phyloP scores from a whole-genome alignment of 2,329 filamentous ascomycete species.

The Pyrenophora seminiperda region DNA sequence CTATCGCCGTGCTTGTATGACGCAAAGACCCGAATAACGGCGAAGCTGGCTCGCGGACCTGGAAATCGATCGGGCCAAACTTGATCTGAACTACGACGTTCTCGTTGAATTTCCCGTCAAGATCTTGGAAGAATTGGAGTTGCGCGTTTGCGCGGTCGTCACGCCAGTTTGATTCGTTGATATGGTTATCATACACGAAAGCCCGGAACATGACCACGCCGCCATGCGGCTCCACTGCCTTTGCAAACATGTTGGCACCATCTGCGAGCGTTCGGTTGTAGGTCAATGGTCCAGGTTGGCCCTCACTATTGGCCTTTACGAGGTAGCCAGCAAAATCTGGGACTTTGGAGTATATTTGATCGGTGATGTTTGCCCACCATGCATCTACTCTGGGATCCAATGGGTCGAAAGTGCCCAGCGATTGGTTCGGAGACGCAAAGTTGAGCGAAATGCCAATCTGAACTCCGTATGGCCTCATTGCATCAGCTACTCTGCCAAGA shows the following conservation, averaged over 20 bases:
- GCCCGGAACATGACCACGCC: slow-evolving; percentile 78
- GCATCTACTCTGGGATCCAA: slow-evolving; percentile 63
- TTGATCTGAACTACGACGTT: slow-evolving; percentile 77
- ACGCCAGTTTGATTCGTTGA: slow-evolving; percentile 66
- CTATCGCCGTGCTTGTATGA: slow-evolving; percentile 61
- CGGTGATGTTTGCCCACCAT: slow-evolving; percentile 67
- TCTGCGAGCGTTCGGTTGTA: slow-evolving; percentile 73
- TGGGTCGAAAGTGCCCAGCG: slow-evolving; percentile 67
- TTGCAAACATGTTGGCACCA: slow-evolving; percentile 75
- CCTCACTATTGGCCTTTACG: slow-evolving; percentile 74
- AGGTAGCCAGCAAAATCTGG: slow-evolving; percentile 73
- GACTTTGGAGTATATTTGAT: slow-evolving; percentile 63
- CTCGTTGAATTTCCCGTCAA: slow-evolving; percentile 70
- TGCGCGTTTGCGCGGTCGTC: slow-evolving; percentile 72
- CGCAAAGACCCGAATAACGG: slow-evolving; percentile 64
- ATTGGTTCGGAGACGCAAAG: slow-evolving; percentile 66
- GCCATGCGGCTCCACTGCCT: slow-evolving; percentile 88
- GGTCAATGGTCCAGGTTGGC: slow-evolving; percentile 70
- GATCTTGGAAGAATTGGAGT: slow-evolving; percentile 67
- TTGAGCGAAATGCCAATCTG: slow-evolving; percentile 69
- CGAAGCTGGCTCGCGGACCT: slow-evolving; percentile 69
- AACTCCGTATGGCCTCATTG: slow-evolving; percentile 70
- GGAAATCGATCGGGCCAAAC: slow-evolving; percentile 75
- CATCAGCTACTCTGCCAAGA: slow-evolving; percentile 65
- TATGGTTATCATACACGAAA: slow-evolving; percentile 68